These are phyloP conservation scores for Delphinella strobiligena DNA, from an alignment of 2,329 filamentous ascomycete species.

Conservation along the genomic window DNA sequence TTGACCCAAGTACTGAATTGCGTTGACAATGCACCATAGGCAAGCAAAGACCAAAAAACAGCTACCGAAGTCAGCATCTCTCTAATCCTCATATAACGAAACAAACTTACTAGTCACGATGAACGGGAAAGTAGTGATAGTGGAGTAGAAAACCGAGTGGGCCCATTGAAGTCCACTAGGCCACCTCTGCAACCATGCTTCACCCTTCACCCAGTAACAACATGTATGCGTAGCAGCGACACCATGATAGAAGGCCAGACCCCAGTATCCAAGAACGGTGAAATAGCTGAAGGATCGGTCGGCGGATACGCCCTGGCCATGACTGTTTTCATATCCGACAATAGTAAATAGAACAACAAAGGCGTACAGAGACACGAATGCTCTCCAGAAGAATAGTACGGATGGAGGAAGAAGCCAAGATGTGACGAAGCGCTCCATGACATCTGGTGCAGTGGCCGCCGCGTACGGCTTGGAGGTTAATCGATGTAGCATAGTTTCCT, in stretches of 20 bases:
- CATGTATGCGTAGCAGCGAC: constrained; percentile 57
- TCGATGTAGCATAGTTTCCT: no score
- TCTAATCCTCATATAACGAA: no score
- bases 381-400: constrained; percentile 46
- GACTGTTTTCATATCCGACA: constrained; percentile 53
- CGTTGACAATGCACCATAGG: constrained; percentile 20
- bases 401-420: constrained; percentile 68
- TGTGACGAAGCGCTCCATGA: constrained; percentile 51
- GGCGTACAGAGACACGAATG: constrained; percentile 47
- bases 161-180: constrained; percentile 23
- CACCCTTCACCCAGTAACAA: constrained; percentile 41
- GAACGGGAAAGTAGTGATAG: constrained; percentile 29
- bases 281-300: constrained; percentile 64
- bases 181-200: constrained; percentile 27
- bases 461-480: constrained; percentile 10
- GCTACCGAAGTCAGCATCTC: no score
- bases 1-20: constrained; percentile 41
- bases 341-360: constrained; percentile 58
- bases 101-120: constrained; percentile 30
- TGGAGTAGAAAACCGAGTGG: constrained; percentile 30
- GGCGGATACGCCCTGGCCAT: constrained; percentile 35
- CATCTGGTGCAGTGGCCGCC: constrained; percentile 8
- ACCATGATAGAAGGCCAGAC: constrained; percentile 66
- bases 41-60: constrained; percentile 31
- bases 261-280: constrained; percentile 73